Percentiles rank a stretch among this genome's conserved stretches.
Conservation (phyloP, 305 asterid species). For the Lippia alba region DNA sequence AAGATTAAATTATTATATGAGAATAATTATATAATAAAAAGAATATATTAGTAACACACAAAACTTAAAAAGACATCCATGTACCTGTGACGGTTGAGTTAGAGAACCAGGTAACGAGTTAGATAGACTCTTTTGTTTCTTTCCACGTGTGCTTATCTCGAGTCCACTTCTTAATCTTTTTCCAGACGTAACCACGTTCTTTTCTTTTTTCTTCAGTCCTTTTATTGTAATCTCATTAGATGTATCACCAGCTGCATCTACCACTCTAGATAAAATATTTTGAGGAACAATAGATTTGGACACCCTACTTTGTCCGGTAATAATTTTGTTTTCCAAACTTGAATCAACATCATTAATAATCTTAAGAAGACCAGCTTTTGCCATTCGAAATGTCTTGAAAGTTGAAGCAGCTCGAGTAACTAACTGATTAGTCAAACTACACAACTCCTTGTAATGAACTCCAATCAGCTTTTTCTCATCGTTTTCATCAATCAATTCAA, state of each 20-base stretch:
- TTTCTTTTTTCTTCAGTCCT: constrained; percentile 4
- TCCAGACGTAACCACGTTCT: neutral
- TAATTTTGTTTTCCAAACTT: neutral
- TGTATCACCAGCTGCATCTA: neutral
- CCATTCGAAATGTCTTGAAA: no score
- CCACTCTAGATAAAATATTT: neutral
- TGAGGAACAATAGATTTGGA: neutral
- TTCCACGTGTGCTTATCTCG: neutral
- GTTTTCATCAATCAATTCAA: neutral
- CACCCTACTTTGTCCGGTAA: neutral
- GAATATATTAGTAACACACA: neutral
- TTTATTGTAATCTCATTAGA: neutral
- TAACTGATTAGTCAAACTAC: constrained; percentile 6
- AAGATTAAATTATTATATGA: no score
- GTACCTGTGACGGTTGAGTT: neutral
- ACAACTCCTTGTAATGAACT: neutral
- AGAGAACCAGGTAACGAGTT: no score
- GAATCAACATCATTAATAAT: neutral
- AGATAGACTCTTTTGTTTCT: no score
- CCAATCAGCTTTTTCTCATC: constrained; percentile 1
- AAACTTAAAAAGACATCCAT: no score
- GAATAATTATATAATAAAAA: no score
- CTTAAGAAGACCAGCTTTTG: no score
- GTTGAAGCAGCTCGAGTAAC: neutral
- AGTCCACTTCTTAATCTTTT: neutral